phyloP scores from a whole-genome alignment of 139 green algal species.

The Ettlia oleoabundans region DNA sequence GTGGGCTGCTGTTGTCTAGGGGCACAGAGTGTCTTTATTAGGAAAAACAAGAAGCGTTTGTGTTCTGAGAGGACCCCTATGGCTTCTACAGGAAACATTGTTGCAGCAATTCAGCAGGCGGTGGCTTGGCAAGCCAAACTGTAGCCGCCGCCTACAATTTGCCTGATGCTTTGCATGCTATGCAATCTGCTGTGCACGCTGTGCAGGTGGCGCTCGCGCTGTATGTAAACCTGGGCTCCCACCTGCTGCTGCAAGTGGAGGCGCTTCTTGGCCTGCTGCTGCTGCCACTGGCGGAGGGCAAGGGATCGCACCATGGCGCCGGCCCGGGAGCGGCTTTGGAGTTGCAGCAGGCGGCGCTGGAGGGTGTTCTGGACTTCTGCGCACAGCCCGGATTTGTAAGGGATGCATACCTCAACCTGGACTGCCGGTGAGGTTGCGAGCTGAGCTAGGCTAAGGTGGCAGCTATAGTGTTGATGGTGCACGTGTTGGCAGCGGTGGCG shows the following conservation, averaged over 20 bases:
- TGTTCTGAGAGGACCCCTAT: too few species aligned
- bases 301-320: slow-evolving; percentile 5
- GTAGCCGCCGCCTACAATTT: too few species aligned
- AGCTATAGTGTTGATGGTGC: not conserved
- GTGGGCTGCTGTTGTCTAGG: too few species aligned
- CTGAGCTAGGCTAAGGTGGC: not conserved
- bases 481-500: not conserved
- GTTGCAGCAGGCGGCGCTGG: slow-evolving; percentile 88
- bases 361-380: slow-evolving; percentile 93
- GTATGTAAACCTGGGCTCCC: slow-evolving; percentile 76
- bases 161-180: not conserved
- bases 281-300: slow-evolving; percentile 85
- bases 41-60: too few species aligned
- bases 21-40: too few species aligned
- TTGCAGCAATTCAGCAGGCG: too few species aligned
- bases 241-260: slow-evolving; percentile 88
- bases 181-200: not conserved
- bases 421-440: slow-evolving; percentile 73
- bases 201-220: slow-evolving; percentile 71
- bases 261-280: slow-evolving; percentile 81
- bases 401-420: slow-evolving; percentile 90
- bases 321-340: too few species aligned
- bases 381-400: slow-evolving; percentile 83
- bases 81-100: too few species aligned
- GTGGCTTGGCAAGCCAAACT: too few species aligned